phyloP scores from a whole-genome alignment of 2,329 filamentous ascomycete species.

The Corinectria fuckeliana region DNA sequence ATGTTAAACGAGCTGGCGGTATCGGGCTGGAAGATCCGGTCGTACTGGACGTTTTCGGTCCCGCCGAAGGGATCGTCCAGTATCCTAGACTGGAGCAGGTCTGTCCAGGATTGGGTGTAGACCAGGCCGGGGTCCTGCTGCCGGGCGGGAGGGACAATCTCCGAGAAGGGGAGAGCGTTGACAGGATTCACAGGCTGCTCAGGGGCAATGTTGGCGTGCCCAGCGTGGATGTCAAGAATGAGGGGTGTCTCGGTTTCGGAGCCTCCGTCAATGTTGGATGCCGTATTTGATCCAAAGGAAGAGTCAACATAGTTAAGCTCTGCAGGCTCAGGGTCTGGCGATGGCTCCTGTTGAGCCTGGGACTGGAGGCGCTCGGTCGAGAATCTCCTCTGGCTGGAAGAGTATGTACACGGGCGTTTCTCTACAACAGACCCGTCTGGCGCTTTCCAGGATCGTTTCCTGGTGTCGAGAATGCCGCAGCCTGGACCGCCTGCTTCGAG shows the following conservation, averaged over 20 bases:
- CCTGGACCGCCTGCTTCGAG: conserved; percentile 61
- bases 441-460: conserved; percentile 63
- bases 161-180: neutral
- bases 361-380: conserved; percentile 11
- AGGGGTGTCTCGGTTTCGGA: neutral
- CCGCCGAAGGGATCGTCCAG: conserved; percentile 9
- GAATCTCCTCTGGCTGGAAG: conserved; percentile 14
- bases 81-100: conserved; percentile 14
- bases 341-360: conserved; percentile 14
- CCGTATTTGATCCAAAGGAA: neutral
- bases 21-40: conserved; percentile 65
- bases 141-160: neutral
- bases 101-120: conserved; percentile 22
- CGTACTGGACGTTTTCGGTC: conserved; percentile 43
- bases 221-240: neutral
- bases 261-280: neutral
- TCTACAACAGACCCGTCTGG: conserved; percentile 59
- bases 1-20: conserved; percentile 70
- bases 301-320: neutral
- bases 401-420: conserved; percentile 38
- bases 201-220: neutral
- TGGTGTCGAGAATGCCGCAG: conserved; percentile 57
- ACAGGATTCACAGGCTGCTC: neutral
- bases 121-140: conserved; percentile 1
- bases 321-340: conserved; percentile 8